phyloP scores from a whole-genome alignment of 495 filamentous ascomycete species.

The Pyronema domesticum region DNA sequence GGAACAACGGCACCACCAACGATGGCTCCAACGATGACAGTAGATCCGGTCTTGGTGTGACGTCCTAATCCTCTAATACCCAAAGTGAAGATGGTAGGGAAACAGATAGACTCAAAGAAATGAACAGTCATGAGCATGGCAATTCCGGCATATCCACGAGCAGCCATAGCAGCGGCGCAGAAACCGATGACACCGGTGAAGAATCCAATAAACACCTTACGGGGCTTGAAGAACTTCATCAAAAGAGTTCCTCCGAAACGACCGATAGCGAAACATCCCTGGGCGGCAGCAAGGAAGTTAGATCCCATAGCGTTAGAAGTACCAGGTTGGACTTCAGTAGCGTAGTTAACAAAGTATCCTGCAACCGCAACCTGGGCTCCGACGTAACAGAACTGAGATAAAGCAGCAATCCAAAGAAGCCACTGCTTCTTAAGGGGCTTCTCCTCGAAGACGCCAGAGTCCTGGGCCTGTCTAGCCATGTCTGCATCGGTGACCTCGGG shows the following conservation, averaged over 20 bases:
- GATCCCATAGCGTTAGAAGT: slow-evolving; percentile 29
- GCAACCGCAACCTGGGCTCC: slow-evolving; percentile 54
- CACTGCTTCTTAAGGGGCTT: slow-evolving; percentile 34
- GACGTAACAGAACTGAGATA: slow-evolving; percentile 59
- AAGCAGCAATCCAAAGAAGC: slow-evolving; percentile 42
- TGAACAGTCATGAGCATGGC: slow-evolving; percentile 38
- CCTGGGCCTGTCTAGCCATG: slow-evolving; percentile 36
- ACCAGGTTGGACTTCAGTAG: slow-evolving; percentile 28
- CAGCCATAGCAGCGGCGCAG: slow-evolving; percentile 21
- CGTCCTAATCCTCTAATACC: slow-evolving; percentile 42
- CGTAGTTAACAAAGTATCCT: slow-evolving; percentile 47
- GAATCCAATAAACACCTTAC: slow-evolving; percentile 33
- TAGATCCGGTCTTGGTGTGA: slow-evolving; percentile 41
- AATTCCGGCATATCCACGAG: slow-evolving; percentile 30
- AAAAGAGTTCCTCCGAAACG: slow-evolving; percentile 36
- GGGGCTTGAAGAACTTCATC: slow-evolving; percentile 36
- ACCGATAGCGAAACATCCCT: slow-evolving; percentile 47
- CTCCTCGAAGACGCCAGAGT: slow-evolving; percentile 34
- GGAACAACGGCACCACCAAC: slow-evolving; percentile 39
- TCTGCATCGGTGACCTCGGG: slow-evolving; percentile 41
- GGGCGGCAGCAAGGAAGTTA: slow-evolving; percentile 45
- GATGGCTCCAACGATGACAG: slow-evolving; percentile 40
- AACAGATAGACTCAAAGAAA: slow-evolving; percentile 46
- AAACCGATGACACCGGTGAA: slow-evolving; percentile 26
- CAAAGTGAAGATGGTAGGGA: slow-evolving; percentile 45